Evolutionary conservation across 441 rosid species (phyloP).

Genomic region (Gossypium schwendimanii): DNA sequence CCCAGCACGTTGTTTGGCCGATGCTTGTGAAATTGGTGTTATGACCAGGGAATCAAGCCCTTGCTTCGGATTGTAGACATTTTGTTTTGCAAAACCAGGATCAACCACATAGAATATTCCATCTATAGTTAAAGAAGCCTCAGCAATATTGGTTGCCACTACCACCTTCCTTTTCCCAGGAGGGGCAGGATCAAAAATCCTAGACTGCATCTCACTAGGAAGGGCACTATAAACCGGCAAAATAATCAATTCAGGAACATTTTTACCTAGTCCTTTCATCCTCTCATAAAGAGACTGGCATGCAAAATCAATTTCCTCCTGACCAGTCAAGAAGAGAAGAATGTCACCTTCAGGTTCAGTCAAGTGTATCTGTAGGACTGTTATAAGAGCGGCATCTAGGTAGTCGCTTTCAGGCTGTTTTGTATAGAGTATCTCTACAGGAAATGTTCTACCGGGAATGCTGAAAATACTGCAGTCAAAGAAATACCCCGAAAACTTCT

Average conservation of each 20-base stretch:
- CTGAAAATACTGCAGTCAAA: constrained; percentile 39
- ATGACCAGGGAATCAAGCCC: constrained; percentile 77
- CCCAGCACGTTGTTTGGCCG: constrained; percentile 65
- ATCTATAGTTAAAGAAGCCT: constrained; percentile 11
- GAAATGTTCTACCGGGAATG: constrained; percentile 88
- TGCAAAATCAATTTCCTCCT: constrained; percentile 91
- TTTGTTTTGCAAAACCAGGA: constrained; percentile 36
- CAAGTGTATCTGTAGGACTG: constrained; percentile 80
- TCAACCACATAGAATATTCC: constrained; percentile 10
- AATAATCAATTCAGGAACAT: constrained; percentile 78
- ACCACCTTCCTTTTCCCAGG: constrained; percentile 8
- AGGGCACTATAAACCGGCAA: constrained; percentile 89
- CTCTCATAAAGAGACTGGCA: constrained; percentile 78
- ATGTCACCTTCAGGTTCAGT: constrained; percentile 33
- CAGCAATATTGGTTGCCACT: constrained; percentile 7
- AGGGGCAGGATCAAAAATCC: constrained; percentile 37
- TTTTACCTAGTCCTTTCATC: constrained; percentile 28
- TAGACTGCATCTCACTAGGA: constrained; percentile 75
- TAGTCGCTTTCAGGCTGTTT: constrained; percentile 84
- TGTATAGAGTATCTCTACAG: constrained; percentile 76
- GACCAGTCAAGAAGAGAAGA: constrained; percentile 81
- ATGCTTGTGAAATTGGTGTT: constrained; percentile 82
- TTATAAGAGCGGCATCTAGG: constrained; percentile 70
- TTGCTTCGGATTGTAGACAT: constrained; percentile 81
- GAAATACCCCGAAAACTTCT: constrained; percentile 69